Conservation (phyloP, 2,329 filamentous ascomycete species). For the Aureobasidium zeae region DNA sequence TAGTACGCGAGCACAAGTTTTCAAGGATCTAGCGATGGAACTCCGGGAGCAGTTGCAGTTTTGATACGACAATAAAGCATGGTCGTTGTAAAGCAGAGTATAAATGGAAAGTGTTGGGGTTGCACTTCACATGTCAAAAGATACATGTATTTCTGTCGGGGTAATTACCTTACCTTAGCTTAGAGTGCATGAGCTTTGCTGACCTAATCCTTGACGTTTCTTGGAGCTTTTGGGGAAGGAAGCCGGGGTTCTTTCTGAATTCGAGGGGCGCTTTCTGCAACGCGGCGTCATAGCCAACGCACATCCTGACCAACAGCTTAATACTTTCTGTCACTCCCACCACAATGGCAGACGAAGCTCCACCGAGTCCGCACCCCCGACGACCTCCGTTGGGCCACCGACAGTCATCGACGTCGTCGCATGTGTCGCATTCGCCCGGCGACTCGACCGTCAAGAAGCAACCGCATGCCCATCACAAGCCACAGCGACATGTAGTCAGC, state of each 20-base stretch:
- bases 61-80: conserved; percentile 5
- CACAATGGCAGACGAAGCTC: conserved; percentile 4
- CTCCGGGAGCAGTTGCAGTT: conserved; percentile 16
- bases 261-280: no score
- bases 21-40: conserved; percentile 39
- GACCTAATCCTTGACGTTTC: no score
- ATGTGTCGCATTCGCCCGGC: conserved; percentile 30
- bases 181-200: no score
- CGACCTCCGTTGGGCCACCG: conserved; percentile 28
- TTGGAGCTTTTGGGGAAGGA: no score
- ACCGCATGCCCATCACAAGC: conserved; percentile 25
- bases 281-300: no score
- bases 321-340: no score
- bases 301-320: no score
- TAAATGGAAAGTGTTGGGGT: background rate
- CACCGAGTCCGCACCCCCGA: conserved; percentile 21
- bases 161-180: no score
- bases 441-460: conserved; percentile 3
- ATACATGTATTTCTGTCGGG: no score
- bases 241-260: no score
- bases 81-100: no score
- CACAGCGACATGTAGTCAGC: conserved; percentile 33
- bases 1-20: conserved; percentile 62
- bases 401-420: conserved; percentile 30
- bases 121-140: conserved; percentile 3